Base-by-base conservation (phyloP, 108 stramenopile genomes). In the Nitzschia sp. region DNA sequence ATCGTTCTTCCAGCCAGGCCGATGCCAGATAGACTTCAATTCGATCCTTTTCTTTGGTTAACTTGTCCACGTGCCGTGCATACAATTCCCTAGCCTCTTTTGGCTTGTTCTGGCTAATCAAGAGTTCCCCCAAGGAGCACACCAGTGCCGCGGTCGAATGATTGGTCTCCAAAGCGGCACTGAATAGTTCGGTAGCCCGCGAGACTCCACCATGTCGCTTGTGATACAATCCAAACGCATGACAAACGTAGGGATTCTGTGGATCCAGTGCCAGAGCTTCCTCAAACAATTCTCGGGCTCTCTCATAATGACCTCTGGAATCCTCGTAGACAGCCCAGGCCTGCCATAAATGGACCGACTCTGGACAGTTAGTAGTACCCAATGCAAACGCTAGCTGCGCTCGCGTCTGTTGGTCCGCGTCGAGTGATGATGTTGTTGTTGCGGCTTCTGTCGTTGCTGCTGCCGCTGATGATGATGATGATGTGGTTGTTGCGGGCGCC, bases 321-420 rank as follows among this genome's bases (percentile, higher is more conserved):
- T 83, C 87, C 62, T 91, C 89, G 58, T 89, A 87, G 53, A 86
- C 76, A 16, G 90, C 92, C 88, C 88, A 94, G 15, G 74, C 88
- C 56, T 94, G 92, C 78, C 81, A 86, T 11, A 94, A 65, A 69
- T 89, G 86, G 15, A 91, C 69, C 33, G 73, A 83, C 0, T 69
- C 23, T 0, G 92, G 92, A 55, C 92, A 94, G 15, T 73, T 45
- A 3, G 38, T 8, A 0, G 82, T 86, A 1, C 92, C 92, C 2
- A 30, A 61, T 32, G 64, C 71, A 71, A 90, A 94, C 21, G 86
- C 88, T 23, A 66, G 16, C 9, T 84, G 59, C 16, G 85, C 86
- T 30, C 45, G 34, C 15, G 13, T 46, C 5, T 44, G 31, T 70
- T 44, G 31, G 60, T 27, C 25, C 13, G 31, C 3, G 25, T 72